Percentiles rank a stretch among this genome's conserved stretches.
These are phyloP conservation scores for Cercophora scortea DNA, from an alignment of 495 filamentous ascomycete species.

Conservation along the genomic window DNA sequence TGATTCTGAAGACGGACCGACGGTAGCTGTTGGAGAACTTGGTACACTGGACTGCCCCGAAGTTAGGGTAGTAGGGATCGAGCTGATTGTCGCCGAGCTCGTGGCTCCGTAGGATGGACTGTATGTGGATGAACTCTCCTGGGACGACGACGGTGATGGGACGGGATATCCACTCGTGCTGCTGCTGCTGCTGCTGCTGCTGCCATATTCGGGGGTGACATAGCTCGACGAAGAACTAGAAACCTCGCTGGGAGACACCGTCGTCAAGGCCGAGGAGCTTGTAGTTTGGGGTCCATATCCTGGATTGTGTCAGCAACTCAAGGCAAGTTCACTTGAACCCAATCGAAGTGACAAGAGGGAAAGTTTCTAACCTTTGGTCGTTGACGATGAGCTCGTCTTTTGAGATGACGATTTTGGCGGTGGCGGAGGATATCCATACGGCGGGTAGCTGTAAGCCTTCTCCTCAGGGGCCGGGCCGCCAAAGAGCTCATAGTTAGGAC, in stretches of 20 bases:
- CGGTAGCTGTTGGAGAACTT: no score
- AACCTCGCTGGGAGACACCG: neutral
- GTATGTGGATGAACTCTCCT: neutral
- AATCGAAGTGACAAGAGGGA: neutral
- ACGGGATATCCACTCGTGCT: neutral
- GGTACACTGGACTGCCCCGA: no score
- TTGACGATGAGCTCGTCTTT: constrained; percentile 1
- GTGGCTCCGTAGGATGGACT: no score
- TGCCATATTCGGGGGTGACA: neutral
- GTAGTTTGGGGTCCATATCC: constrained; percentile 7
- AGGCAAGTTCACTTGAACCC: neutral
- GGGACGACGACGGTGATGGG: neutral
- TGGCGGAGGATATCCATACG: constrained; percentile 37
- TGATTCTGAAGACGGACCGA: no score
- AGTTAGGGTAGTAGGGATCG: no score
- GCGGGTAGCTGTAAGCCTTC: constrained; percentile 29
- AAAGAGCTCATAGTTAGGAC: constrained; percentile 18
- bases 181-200: neutral
- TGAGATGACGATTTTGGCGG: constrained; percentile 11
- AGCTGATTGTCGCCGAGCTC: no score
- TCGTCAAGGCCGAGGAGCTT: constrained; percentile 3
- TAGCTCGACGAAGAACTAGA: constrained; percentile 1
- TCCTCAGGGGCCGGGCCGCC: constrained; percentile 15
- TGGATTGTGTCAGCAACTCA: constrained; percentile 1
- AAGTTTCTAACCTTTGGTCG: constrained; percentile 1